These are phyloP conservation scores for Globisporangium takayamanum DNA, from an alignment of 352 stramenopile species.

Conservation along the genomic window DNA sequence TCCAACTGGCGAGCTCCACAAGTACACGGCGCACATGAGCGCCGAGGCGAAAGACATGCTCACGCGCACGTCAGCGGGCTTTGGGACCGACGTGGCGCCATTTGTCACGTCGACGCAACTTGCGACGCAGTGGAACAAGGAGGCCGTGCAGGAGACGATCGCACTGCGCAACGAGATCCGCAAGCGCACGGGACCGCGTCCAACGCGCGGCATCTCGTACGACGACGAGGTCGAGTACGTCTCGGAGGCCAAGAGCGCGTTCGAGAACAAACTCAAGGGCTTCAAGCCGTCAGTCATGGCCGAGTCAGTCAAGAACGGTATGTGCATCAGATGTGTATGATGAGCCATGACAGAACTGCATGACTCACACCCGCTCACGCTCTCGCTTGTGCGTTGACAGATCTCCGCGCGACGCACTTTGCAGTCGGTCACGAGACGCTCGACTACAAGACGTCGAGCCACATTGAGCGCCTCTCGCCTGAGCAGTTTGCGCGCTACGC, in stretches of 20 bases:
- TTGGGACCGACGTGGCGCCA: slow-evolving; percentile 40
- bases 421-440: slow-evolving; percentile 53
- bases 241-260: slow-evolving; percentile 65
- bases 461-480: slow-evolving; percentile 40
- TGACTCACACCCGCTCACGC: not conserved
- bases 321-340: not conserved
- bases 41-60: slow-evolving; percentile 48
- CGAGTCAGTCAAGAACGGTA: slow-evolving; percentile 71
- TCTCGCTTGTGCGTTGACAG: slow-evolving; percentile 17
- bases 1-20: slow-evolving; percentile 56
- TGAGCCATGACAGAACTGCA: not conserved
- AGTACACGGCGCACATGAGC: slow-evolving; percentile 52
- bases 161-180: slow-evolving; percentile 59
- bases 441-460: slow-evolving; percentile 66
- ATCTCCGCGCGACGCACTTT: slow-evolving; percentile 76
- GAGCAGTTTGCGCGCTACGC: slow-evolving; percentile 58
- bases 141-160: slow-evolving; percentile 47
- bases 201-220: slow-evolving; percentile 59
- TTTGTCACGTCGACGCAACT: slow-evolving; percentile 61
- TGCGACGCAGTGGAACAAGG: slow-evolving; percentile 63
- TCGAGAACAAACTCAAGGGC: slow-evolving; percentile 62
- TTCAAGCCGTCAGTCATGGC: slow-evolving; percentile 73
- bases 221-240: slow-evolving; percentile 78
- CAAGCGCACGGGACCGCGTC: slow-evolving; percentile 44
- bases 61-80: slow-evolving; percentile 46